Evolutionary conservation across 2,329 filamentous ascomycete species (phyloP).

Genomic region (Neofusicoccum ribis): DNA sequence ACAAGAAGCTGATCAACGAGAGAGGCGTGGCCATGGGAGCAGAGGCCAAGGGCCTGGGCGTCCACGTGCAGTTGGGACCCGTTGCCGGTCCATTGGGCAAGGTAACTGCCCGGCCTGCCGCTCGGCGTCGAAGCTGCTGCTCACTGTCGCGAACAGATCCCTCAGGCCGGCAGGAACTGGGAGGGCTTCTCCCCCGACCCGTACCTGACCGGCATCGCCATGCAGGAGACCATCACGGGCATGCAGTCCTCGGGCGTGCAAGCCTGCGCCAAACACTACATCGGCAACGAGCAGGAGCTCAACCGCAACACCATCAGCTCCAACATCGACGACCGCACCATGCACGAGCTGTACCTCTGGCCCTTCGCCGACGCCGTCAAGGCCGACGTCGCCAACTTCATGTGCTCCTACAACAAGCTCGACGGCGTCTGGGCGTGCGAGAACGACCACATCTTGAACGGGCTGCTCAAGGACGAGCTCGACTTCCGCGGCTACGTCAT

Average conservation of each 20-base stretch:
- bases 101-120: not conserved
- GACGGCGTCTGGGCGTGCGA: slow-evolving; percentile 55
- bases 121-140: not conserved
- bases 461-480: slow-evolving; percentile 53
- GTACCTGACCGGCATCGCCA: slow-evolving; percentile 44
- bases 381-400: slow-evolving; percentile 59
- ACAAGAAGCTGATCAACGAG: slow-evolving; percentile 34
- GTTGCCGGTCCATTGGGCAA: slow-evolving; percentile 37
- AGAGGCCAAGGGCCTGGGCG: slow-evolving; percentile 45
- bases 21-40: slow-evolving; percentile 36
- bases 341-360: slow-evolving; percentile 67
- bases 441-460: slow-evolving; percentile 51
- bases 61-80: slow-evolving; percentile 46
- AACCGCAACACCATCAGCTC: slow-evolving; percentile 56
- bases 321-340: slow-evolving; percentile 64
- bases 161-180: slow-evolving; percentile 44
- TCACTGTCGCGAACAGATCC: slow-evolving; percentile 24
- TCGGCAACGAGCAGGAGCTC: slow-evolving; percentile 64
- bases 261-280: slow-evolving; percentile 53
- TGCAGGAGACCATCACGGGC: slow-evolving; percentile 41
- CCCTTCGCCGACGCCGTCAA: slow-evolving; percentile 63
- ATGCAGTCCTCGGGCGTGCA: slow-evolving; percentile 46
- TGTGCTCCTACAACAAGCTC: slow-evolving; percentile 54
- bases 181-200: slow-evolving; percentile 48
- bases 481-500: slow-evolving; percentile 50